Evolutionary conservation across 768 basidiomycete species (phyloP), one percentile per base, ranked within the genome.

Genomic region (Vishniacozyma victoriae): DNA sequence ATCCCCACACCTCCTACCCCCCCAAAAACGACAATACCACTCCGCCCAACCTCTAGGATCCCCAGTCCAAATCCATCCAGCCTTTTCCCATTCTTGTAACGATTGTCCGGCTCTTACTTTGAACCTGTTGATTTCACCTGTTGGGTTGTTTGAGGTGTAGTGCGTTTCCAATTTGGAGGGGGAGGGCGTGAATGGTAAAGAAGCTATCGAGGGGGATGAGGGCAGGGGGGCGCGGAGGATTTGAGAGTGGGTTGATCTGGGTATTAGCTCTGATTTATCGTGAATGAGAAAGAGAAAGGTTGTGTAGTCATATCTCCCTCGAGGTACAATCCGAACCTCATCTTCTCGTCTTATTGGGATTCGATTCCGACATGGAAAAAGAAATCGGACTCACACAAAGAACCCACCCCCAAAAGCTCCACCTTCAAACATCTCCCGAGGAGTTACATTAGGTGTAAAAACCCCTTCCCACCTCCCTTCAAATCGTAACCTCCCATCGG

Each of bases 1-100:
- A 48, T 72, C 70, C 12, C 47, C 56, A 35, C 59, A 60, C 23
- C 70, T 46, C 49, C 70, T 50, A 0, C 70, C 70, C 1, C 51
- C 49, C 54, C 63, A 72, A 38, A 72, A 72, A 4, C 68, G 46
- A 15, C 51, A 38, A 55, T 72, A 72, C 70, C 70, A 72, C 49
- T 72, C 60, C 14, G 69, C 69, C 70, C 70, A 72, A 15, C 70
- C 70, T 22, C 70, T 16, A 1, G 70, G 70, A 64, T 72, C 70
- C 3, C 59, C 68, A 12, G 29, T 19, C 68, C 68, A 70, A 12
- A 72, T 70, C 70, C 70, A 72, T 1, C 70, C 68, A 12, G 61
- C 58, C 44, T 72, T 72, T 44, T 72, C 70, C 70, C 70, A 72
- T 36, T 72, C 70, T 41, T 59, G 52, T 4, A 72, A 47, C 4